phyloP scores from a whole-genome alignment of 2,329 filamentous ascomycete genomes.

The Didymella lethalis region DNA sequence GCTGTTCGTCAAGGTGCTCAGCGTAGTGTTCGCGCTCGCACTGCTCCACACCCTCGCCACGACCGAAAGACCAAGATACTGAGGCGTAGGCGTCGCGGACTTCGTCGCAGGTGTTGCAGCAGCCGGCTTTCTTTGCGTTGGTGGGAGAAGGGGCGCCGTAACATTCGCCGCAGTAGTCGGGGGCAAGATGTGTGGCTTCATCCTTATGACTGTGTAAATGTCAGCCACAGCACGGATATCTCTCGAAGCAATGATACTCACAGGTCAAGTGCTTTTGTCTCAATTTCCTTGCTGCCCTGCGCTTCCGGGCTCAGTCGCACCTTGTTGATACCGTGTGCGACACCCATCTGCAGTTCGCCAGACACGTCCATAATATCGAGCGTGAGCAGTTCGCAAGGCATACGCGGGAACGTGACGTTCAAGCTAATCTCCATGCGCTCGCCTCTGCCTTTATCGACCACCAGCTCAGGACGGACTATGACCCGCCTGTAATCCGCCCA shows the following conservation, averaged over 20 bases:
- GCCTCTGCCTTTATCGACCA: constrained; percentile 96
- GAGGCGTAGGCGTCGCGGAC: constrained; percentile 92
- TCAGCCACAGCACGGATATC: not conserved
- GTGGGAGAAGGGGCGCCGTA: constrained; percentile 81
- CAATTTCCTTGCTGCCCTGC: constrained; percentile 71
- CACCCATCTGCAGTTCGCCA: constrained; percentile 93
- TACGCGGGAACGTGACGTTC: constrained; percentile 92
- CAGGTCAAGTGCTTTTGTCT: constrained; percentile 50
- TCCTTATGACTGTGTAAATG: constrained; percentile 65
- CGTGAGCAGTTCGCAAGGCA: constrained; percentile 94
- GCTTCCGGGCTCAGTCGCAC: constrained; percentile 76
- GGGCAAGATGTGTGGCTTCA: constrained; percentile 81
- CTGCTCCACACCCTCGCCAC: constrained; percentile 91
- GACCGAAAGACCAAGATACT: constrained; percentile 91
- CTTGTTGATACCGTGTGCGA: constrained; percentile 91
- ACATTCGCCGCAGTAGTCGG: constrained; percentile 90
- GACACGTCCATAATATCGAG: constrained; percentile 99
- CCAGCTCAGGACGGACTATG: constrained; percentile 85
- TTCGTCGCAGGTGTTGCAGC: constrained; percentile 97
- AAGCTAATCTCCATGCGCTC: constrained; percentile 99
- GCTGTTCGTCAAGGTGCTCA: constrained; percentile 85
- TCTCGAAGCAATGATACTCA: constrained; percentile 29
- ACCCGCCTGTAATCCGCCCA: constrained; percentile 92
- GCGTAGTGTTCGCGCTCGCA: constrained; percentile 94
- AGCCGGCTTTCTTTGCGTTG: constrained; percentile 79